phyloP scores from a whole-genome alignment of 176 grass and related monocot genomes.

The Thinopyrum elongatum region DNA sequence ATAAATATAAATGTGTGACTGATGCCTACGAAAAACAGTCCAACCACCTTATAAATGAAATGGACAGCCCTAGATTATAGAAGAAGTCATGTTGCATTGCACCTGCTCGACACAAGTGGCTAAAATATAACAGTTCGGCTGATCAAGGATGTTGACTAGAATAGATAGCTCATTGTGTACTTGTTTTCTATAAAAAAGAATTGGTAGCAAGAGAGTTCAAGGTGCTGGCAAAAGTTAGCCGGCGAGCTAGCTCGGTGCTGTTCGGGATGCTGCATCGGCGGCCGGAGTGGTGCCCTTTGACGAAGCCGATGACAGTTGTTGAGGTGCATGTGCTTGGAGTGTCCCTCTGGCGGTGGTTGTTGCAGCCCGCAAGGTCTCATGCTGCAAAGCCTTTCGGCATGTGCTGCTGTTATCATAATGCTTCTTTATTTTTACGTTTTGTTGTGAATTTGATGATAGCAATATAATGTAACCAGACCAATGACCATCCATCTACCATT shows the following conservation, averaged over 20 bases:
- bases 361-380: not conserved
- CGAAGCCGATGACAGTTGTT: rapidly evolving
- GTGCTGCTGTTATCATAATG: not conserved
- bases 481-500: too few species aligned
- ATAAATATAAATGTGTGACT: not conserved
- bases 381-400: not conserved
- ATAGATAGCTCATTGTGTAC: not conserved
- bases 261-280: too few species aligned
- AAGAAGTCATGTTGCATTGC: not conserved
- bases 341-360: not conserved
- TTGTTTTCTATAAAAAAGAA: not conserved
- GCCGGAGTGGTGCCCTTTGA: too few species aligned
- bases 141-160: not conserved
- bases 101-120: slow-evolving; percentile 21
- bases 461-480: too few species aligned
- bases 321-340: not conserved
- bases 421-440: too few species aligned
- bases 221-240: too few species aligned
- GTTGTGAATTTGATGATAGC: too few species aligned
- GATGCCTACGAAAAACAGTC: not conserved
- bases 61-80: too few species aligned
- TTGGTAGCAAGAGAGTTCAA: not conserved
- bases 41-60: not conserved
- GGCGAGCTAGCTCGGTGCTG: too few species aligned
- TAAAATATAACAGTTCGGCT: not conserved